Evolutionary conservation across 1,284 basidiomycete species (phyloP).

Genomic region (Cryptococcus floricola): DNA sequence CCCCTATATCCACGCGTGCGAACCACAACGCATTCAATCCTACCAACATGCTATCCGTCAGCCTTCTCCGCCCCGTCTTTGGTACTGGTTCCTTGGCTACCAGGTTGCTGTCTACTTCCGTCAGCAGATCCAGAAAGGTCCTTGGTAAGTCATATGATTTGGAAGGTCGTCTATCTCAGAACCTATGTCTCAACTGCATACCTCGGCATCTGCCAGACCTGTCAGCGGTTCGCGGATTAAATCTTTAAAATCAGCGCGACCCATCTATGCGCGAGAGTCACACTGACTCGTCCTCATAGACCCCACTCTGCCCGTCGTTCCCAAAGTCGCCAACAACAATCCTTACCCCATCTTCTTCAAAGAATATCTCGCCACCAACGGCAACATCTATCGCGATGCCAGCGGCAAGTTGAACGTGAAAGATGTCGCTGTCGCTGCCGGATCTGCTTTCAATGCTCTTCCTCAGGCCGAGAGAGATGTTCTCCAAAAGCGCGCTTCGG

Average conservation of each 20-base stretch:
- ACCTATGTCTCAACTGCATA: too few relatives aligned
- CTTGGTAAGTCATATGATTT: conserved; percentile 55
- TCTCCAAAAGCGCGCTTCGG: conserved; percentile 4
- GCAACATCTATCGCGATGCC: conserved; percentile 2
- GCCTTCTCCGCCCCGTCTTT: conserved; percentile 4
- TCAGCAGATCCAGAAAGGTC: conserved; percentile 46
- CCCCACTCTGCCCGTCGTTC: conserved; percentile 15
- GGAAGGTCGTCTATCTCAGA: too few relatives aligned
- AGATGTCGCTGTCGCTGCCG: conserved; percentile 10
- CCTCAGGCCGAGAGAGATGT: conserved; percentile 2
- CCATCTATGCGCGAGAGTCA: not conserved
- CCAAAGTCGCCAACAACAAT: conserved; percentile 16
- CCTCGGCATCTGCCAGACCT: too few relatives aligned
- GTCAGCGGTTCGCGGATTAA: too few relatives aligned
- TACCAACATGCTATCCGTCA: conserved; percentile 8
- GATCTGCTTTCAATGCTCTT: conserved; percentile 21
- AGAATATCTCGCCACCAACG: conserved; percentile 6
- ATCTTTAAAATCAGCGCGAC: too few relatives aligned
- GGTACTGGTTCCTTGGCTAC: not conserved
- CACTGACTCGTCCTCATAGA: conserved; percentile 6
- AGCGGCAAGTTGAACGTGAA: conserved; percentile 20
- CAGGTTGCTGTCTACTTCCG: conserved; percentile 2
- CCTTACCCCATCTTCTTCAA: conserved; percentile 33
- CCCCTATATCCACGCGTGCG: not conserved
- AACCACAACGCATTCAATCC: not conserved